Conservation (phyloP, 257 asterid species). For the Plectranthus barbatus region DNA sequence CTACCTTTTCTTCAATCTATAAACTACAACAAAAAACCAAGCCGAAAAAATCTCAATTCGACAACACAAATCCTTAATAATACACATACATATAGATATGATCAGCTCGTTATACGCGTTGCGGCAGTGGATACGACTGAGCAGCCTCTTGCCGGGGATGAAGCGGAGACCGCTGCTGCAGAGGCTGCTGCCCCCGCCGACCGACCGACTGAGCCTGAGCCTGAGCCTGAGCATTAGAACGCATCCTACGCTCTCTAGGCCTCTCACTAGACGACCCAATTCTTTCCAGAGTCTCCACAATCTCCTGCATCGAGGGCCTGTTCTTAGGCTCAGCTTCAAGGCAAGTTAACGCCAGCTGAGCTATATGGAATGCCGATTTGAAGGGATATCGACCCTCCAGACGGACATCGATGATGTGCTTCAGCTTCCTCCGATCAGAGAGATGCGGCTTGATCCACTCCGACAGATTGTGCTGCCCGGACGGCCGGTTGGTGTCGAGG, state of each 20-base stretch:
- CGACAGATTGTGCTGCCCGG: conserved; percentile 2
- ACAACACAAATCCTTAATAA: too few species aligned
- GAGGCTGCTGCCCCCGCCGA: conserved; percentile 15
- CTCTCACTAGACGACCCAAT: too few species aligned
- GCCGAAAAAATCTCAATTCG: neutral
- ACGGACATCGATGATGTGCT: conserved; percentile 16
- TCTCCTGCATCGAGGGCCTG: conserved; percentile 21
- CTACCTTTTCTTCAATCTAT: neutral
- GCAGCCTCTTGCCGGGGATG: conserved; percentile 26
- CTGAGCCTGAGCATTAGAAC: neutral
- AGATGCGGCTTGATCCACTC: conserved; percentile 21
- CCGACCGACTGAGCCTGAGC: conserved; percentile 4
- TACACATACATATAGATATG: neutral
- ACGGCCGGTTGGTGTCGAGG: conserved; percentile 7
- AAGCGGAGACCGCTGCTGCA: conserved; percentile 37
- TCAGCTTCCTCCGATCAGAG: conserved; percentile 5
- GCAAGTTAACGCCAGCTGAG: conserved; percentile 19
- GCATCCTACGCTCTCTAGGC: too few species aligned
- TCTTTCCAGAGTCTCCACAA: conserved; percentile 21
- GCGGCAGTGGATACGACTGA: conserved; percentile 57
- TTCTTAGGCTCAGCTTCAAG: neutral
- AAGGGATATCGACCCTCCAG: conserved; percentile 16
- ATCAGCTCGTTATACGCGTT: conserved; percentile 16
- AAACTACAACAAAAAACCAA: too few species aligned
- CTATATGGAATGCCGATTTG: conserved; percentile 11